These are phyloP conservation scores for Oenanthe sinensis DNA, from an alignment of 129 eudicot species.

Conservation along the genomic window DNA sequence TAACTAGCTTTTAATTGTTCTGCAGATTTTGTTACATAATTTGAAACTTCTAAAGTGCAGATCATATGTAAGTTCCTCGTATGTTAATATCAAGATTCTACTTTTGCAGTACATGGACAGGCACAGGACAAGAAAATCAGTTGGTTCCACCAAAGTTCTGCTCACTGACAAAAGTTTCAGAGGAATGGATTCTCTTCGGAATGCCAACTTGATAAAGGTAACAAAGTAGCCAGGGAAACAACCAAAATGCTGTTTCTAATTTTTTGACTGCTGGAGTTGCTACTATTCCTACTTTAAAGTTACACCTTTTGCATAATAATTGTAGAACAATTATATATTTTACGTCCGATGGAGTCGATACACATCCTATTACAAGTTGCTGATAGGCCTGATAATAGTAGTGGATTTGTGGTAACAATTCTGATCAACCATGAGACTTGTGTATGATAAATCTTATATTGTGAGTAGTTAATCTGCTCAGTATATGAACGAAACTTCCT, in stretches of 20 bases:
- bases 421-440: too few relatives aligned
- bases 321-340: background rate
- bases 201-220: slow-evolving; percentile 36
- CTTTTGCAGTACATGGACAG: slow-evolving; percentile 36
- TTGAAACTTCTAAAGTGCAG: background rate
- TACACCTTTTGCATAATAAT: background rate
- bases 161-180: slow-evolving; percentile 25
- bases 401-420: too few relatives aligned
- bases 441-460: too few relatives aligned
- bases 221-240: background rate
- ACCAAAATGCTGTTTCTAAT: background rate
- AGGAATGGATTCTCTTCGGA: slow-evolving; percentile 21
- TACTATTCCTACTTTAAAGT: background rate
- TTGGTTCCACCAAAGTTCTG: slow-evolving; percentile 28
- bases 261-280: background rate
- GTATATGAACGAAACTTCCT: background rate
- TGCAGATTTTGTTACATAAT: background rate
- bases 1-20: background rate
- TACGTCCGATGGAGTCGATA: background rate
- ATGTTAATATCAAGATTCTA: background rate
- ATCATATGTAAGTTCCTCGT: background rate
- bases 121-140: slow-evolving; percentile 39
- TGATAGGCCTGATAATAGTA: too few relatives aligned
- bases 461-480: background rate
- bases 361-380: background rate